Conservation (phyloP, 441 rosid species). For the Bocquillonia castaneifolia region DNA sequence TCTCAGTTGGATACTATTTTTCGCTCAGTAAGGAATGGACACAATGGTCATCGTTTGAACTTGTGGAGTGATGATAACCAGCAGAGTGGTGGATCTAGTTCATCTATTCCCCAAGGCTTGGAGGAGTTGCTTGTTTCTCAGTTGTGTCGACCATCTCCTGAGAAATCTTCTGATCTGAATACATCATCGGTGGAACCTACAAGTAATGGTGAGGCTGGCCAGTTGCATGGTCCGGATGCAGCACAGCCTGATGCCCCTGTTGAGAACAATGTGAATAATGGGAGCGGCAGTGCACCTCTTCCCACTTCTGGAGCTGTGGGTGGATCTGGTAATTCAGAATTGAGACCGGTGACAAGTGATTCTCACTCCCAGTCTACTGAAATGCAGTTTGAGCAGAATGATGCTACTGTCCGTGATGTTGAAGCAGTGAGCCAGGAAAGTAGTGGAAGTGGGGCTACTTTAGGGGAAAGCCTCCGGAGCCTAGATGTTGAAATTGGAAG, state of each 20-base stretch:
- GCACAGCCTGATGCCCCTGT: conserved; percentile 44
- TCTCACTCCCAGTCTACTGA: conserved; percentile 60
- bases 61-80: conserved; percentile 93
- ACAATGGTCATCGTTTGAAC: conserved; percentile 85
- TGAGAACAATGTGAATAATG: conserved; percentile 48
- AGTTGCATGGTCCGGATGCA: conserved; percentile 46
- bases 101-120: conserved; percentile 82
- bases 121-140: conserved; percentile 94
- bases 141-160: conserved; percentile 65
- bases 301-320: conserved; percentile 41
- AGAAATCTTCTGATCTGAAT: conserved; percentile 57
- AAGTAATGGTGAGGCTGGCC: conserved; percentile 41
- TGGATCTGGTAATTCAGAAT: conserved; percentile 46
- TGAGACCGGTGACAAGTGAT: conserved; percentile 43
- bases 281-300: conserved; percentile 39
- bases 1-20: conserved; percentile 75
- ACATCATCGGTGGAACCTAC: conserved; percentile 47
- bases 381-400: conserved; percentile 94
- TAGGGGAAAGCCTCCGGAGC: conserved; percentile 98
- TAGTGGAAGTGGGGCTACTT: conserved; percentile 94
- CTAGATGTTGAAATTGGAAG: conserved; percentile 99
- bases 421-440: conserved; percentile 99
- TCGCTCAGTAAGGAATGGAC: conserved; percentile 88
- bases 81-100: conserved; percentile 70
- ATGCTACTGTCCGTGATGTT: conserved; percentile 76